Base-by-base conservation (phyloP, 176 grass and related monocot genomes). In the Puya raimondii region DNA sequence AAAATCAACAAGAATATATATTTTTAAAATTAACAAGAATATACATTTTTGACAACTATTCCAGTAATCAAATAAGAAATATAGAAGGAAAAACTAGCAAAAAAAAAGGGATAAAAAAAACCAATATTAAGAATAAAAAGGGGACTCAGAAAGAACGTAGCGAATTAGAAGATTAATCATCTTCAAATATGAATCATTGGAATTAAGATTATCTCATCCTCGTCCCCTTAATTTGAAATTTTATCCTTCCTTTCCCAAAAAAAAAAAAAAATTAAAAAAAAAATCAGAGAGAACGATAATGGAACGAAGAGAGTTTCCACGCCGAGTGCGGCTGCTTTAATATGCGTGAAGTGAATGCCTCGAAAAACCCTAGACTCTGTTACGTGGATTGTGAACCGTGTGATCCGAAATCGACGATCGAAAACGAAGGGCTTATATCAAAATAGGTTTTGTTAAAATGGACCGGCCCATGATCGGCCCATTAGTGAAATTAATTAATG, bases 91-190 rank as follows among this genome's bases (percentile, higher is more conserved):
- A 9, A 18, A 59, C 1, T 18, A 3, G 14, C 0, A 59, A 0
- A 59, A 16, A 21, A 16, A 18, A 10, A 58, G 53, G 18, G 56
- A 22, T 59, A 3, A 18, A 20, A 59, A 59, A 21, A 59, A 17
- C 53, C 53, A 57, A 17, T 57, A 59, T 17, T 18, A 20, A 57
- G n/a, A 57, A 57, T 57, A 57, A 57, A 11, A 17, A 57, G 17
- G 56, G 13, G 56, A 20, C 56, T 61, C 56, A 61, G 56, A 61
- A 22, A 61, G 56, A 61, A 61, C n/a, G 56, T 18, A 61, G 56
- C 56, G 2, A 22, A 61, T 61, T 61, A 61, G 33, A 61, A 20
- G 56, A 61, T 61, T 22, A 61, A 61, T 61, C 56, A 22, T 61
- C 15, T 61, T 61, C 10, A 42, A 42, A 42, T 42, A 42, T 42